Evolutionary conservation across 2,329 filamentous ascomycete genomes (phyloP).

Genomic region (Teratosphaeriaceae sp.): DNA sequence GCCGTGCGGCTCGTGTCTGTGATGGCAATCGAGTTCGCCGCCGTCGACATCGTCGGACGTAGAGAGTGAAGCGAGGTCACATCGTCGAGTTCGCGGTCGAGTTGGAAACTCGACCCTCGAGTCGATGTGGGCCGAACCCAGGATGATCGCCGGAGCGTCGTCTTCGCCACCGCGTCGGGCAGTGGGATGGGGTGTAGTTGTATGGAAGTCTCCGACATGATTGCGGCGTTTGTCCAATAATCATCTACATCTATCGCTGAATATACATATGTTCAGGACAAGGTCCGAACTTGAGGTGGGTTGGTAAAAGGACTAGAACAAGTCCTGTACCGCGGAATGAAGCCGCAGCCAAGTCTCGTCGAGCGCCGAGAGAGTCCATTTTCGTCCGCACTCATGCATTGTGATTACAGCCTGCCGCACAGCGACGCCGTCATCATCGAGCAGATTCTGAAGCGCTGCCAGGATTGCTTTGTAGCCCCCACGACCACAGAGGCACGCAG

Average conservation of each 20-base stretch:
- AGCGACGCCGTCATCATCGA: too few species aligned
- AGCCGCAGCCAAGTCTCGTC: too few species aligned
- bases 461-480: too few species aligned
- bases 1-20: constrained; percentile 16
- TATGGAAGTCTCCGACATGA: not conserved
- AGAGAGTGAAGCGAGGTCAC: not conserved
- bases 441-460: too few species aligned
- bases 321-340: too few species aligned
- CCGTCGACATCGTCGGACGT: not conserved
- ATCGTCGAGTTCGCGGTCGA: not conserved
- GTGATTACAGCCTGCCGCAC: too few species aligned
- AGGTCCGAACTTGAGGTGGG: too few species aligned
- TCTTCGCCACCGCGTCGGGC: not conserved
- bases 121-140: not conserved
- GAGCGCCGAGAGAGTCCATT: too few species aligned
- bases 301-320: too few species aligned
- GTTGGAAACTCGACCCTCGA: not conserved
- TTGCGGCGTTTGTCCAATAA: not conserved
- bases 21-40: not conserved
- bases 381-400: too few species aligned
- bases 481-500: too few species aligned
- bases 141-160: constrained; percentile 7
- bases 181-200: not conserved
- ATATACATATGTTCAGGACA: not conserved
- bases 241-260: not conserved